Conservation (phyloP, 768 basidiomycete species). For the Tylopilus balloui region DNA sequence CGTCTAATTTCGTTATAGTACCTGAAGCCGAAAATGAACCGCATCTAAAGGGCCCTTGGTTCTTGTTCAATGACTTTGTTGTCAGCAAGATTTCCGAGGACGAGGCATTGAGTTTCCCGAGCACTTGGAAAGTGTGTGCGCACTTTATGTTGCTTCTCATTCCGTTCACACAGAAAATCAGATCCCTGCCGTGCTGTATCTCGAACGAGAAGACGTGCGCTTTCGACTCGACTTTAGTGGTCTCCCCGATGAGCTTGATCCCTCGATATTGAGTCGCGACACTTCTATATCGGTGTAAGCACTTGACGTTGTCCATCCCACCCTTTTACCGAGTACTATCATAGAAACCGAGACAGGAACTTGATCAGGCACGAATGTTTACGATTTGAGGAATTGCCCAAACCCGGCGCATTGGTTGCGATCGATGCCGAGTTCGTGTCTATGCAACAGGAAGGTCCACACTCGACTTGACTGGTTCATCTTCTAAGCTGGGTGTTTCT, state of each 20-base stretch:
- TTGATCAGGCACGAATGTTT: constrained; percentile 78
- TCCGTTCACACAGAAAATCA: constrained; percentile 28
- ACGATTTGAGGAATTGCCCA: constrained; percentile 70
- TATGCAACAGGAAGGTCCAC: constrained; percentile 73
- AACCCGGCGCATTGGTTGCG: constrained; percentile 81
- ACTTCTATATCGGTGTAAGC: constrained; percentile 82
- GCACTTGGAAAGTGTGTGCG: constrained; percentile 82
- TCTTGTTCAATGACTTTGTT: constrained; percentile 94
- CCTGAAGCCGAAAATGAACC: constrained; percentile 55
- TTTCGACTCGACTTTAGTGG: constrained; percentile 56
- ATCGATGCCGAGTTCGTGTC: constrained; percentile 98
- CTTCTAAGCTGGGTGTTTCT: neutral
- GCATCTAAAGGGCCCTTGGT: constrained; percentile 63
- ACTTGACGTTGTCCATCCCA: neutral
- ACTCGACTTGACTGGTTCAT: neutral
- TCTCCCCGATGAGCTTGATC: constrained; percentile 65
- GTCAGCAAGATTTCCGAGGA: constrained; percentile 81
- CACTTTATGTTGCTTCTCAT: neutral
- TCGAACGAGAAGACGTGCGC: constrained; percentile 67
- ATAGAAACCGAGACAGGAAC: constrained; percentile 69
- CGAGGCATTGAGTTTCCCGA: constrained; percentile 84
- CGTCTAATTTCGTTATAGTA: constrained; percentile 39
- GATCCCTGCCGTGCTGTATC: constrained; percentile 88
- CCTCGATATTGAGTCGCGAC: constrained; percentile 75
- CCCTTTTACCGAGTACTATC: neutral